phyloP scores from a whole-genome alignment of 768 basidiomycete species.

The Scleroderma bovista region DNA sequence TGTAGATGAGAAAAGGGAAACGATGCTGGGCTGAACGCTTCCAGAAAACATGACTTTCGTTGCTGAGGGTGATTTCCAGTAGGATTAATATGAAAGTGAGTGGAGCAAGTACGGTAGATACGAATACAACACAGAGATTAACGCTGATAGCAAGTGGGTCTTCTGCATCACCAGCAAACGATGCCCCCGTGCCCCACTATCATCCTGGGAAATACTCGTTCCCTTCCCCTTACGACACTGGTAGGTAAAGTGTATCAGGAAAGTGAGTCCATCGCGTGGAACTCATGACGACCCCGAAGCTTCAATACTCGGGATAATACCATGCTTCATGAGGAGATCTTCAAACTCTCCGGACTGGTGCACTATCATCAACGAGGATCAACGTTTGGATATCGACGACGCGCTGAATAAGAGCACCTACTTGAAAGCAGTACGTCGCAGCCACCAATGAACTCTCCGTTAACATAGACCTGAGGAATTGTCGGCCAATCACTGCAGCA shows the following conservation, averaged over 20 bases:
- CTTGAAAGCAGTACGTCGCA: conserved; percentile 92
- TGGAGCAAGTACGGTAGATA: too few species aligned
- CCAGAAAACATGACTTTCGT: conserved; percentile 45
- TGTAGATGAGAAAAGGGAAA: conserved; percentile 78
- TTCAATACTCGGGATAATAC: conserved; percentile 54
- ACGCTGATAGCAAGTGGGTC: too few species aligned
- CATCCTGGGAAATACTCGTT: too few species aligned
- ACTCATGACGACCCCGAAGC: background rate
- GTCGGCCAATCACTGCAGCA: conserved; percentile 89
- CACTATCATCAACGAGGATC: conserved; percentile 48
- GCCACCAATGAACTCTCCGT: conserved; percentile 94
- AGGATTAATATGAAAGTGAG: too few species aligned
- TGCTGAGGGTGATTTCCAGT: background rate
- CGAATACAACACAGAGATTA: too few species aligned
- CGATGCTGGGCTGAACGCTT: conserved; percentile 51
- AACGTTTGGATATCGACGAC: background rate
- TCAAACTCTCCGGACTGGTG: conserved; percentile 95
- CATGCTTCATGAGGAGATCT: conserved; percentile 64
- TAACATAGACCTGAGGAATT: conserved; percentile 90
- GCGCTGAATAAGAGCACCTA: conserved; percentile 37
- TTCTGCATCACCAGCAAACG: too few species aligned
- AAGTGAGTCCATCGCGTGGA: background rate
- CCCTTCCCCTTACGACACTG: too few species aligned
- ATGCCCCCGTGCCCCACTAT: too few species aligned
- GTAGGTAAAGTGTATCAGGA: too few species aligned